A percentile compares a stretch with the other conserved stretches of the same genome.
Evolutionary conservation across 2,329 filamentous ascomycete species (phyloP).

Genomic region (Diplodia intermedia): DNA sequence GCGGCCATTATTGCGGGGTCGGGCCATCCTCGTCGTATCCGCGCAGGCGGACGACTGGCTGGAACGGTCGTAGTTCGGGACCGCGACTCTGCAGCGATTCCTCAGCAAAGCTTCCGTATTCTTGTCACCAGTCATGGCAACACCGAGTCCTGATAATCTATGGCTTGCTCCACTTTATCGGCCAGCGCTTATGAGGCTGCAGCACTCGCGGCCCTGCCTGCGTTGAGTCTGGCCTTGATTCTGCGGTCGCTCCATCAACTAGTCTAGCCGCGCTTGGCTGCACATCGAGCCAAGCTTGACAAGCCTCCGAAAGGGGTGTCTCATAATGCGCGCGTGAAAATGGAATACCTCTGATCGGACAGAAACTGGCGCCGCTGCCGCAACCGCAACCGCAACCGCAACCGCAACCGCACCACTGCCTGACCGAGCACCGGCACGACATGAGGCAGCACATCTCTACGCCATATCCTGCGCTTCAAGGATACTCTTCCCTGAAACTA

Average conservation of each 20-base stretch:
- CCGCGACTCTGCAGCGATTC: constrained; percentile 21
- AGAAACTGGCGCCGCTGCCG: background rate
- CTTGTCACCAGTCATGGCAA: constrained; percentile 22
- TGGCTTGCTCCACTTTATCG: constrained; percentile 17
- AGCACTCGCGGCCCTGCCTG: background rate
- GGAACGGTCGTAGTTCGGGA: constrained; percentile 14
- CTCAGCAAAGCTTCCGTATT: constrained; percentile 19
- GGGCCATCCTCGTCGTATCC: constrained; percentile 10
- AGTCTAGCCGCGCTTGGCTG: constrained; percentile 26
- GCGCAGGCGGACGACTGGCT: constrained; percentile 16
- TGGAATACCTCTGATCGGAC: constrained; percentile 9
- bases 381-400: constrained; percentile 9
- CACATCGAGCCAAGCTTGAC: constrained; percentile 20
- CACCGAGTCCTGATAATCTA: constrained; percentile 5
- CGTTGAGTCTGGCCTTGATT: constrained; percentile 18
- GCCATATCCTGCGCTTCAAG: background rate
- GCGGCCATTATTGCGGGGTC: constrained; percentile 22
- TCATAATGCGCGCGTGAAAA: constrained; percentile 15
- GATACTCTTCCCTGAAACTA: constrained; percentile 2
- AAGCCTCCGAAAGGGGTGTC: constrained; percentile 10
- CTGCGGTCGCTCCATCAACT: constrained; percentile 27
- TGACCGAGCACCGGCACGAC: background rate
- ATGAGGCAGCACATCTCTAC: background rate
- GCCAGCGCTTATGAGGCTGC: constrained; percentile 22
- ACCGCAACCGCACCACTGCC: background rate